Conservation (phyloP, 1,139 yeast genomes). For the Taphrina flavorubra region DNA sequence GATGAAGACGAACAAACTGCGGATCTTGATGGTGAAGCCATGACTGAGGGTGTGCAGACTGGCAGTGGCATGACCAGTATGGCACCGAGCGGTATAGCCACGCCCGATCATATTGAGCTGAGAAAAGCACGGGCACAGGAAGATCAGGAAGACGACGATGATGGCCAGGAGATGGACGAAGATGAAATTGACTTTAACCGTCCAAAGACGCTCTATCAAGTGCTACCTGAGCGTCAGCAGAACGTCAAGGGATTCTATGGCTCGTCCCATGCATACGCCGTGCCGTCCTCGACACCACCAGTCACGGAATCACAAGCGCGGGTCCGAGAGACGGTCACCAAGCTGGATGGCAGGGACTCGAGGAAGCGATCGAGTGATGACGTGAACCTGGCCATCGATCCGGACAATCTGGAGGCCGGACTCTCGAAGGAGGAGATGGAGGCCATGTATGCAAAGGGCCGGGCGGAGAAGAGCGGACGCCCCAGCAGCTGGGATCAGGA, state of each 20-base stretch:
- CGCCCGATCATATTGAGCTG: slow-evolving; percentile 45
- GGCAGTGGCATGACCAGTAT: slow-evolving; percentile 43
- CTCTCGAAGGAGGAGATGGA: slow-evolving; percentile 40
- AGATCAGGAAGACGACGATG: slow-evolving; percentile 20
- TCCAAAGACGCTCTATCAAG: slow-evolving; percentile 41
- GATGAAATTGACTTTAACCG: slow-evolving; percentile 31
- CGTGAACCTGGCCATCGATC: slow-evolving; percentile 43
- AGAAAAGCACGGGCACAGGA: slow-evolving; percentile 42
- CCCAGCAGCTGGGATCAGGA: slow-evolving; percentile 42
- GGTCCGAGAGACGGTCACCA: slow-evolving; percentile 7
- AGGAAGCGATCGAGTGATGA: slow-evolving; percentile 36
- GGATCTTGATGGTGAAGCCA: slow-evolving; percentile 36
- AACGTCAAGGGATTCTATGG: slow-evolving; percentile 44
- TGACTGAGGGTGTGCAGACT: slow-evolving; percentile 39
- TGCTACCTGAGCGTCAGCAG: slow-evolving; percentile 43
- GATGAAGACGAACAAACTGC: slow-evolving; percentile 43
- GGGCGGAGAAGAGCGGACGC: slow-evolving; percentile 30
- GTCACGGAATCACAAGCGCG: slow-evolving; percentile 15
- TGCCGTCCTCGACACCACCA: slow-evolving; percentile 29
- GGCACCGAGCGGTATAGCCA: slow-evolving; percentile 44
- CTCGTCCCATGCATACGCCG: slow-evolving; percentile 42
- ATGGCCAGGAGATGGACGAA: slow-evolving; percentile 24
- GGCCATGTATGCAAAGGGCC: slow-evolving; percentile 38
- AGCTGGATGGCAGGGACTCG: slow-evolving; percentile 32
- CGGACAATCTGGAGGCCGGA: slow-evolving; percentile 35